Base-by-base conservation (phyloP, 2,329 filamentous ascomycete genomes). In the Fusarium sp. region DNA sequence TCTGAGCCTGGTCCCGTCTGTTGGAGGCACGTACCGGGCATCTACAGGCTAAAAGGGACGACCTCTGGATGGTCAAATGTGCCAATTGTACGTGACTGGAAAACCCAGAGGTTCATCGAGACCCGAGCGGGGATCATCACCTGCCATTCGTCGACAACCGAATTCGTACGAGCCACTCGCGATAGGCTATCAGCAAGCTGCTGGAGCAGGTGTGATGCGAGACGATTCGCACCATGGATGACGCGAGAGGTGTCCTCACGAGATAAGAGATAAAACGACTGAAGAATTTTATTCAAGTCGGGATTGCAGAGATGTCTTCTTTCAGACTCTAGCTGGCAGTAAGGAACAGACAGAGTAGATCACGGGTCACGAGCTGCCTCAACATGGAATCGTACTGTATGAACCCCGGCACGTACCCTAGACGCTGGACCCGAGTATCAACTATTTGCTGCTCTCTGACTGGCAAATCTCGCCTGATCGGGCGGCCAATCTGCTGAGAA, bases 1-100 rank as follows among this genome's bases (percentile, higher is more conserved):
- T 78, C 75, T 75, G 74, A 78, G 71, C 64, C 66, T 76, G 76
- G 67, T 73, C 65, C 65, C 75, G 64, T 75, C 45, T 52, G 42
- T 20, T 29, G 40, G 65, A 64, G 59, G 50, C 66, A 73, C 61
- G 67, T 75, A 71, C 73, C 63, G 58, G 57, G 45, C 20, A 67
- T 62, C 66, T 61, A 71, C 58, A 69, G 38, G 68, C 47, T 68
- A 34, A 45, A 68, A 54, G 24, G n/a, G 52, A 52, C 63, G 58
- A 62, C 57, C 22, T 71, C 63, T 20, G 70, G 45, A 61, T 34
- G 62, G 60, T 38, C 24, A 61, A 54, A 66, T 18, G 27, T 52
- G 31, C 40, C 42, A 52, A 62, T 52, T 52, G 27, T 31, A 31
- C 34, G 50, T 50, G 34, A 60, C 72, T 74, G 61, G 45, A 40